Conservation (phyloP, 1,284 basidiomycete species). For the Moesziomyces parantarcticus region DNA sequence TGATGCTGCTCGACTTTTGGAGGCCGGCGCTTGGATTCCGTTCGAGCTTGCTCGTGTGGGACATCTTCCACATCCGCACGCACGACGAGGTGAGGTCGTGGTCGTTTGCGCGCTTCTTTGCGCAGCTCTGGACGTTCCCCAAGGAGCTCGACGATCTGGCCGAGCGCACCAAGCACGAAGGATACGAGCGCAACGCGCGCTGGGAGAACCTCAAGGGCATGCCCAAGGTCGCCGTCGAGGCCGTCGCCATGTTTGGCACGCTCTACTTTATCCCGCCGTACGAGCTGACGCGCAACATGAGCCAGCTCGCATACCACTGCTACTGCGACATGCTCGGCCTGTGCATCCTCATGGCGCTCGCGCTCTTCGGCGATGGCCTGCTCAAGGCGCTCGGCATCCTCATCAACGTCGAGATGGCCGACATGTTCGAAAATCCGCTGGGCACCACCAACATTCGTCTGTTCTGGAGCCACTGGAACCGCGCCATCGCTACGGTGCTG, state of each 20-base stretch:
- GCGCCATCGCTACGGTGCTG: constrained; percentile 64
- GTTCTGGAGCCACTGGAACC: constrained; percentile 68
- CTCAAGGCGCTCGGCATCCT: constrained; percentile 60
- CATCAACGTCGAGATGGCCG: constrained; percentile 62
- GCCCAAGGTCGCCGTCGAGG: constrained; percentile 54
- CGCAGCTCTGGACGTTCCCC: constrained; percentile 66
- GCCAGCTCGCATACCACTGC: constrained; percentile 56
- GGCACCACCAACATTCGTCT: constrained; percentile 64
- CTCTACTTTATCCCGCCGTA: constrained; percentile 63
- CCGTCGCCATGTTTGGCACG: constrained; percentile 40
- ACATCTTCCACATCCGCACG: constrained; percentile 63
- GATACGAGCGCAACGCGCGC: constrained; percentile 51
- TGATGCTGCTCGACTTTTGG: constrained; percentile 64
- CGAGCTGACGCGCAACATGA: constrained; percentile 54
- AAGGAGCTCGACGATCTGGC: constrained; percentile 58
- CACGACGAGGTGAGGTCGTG: constrained; percentile 58
- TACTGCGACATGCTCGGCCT: constrained; percentile 58
- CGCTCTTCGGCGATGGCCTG: constrained; percentile 59
- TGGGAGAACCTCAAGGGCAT: constrained; percentile 56
- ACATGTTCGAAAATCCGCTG: constrained; percentile 66
- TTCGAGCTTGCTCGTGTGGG: constrained; percentile 62
- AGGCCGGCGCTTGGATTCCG: constrained; percentile 65
- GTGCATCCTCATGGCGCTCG: constrained; percentile 59
- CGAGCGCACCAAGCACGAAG: constrained; percentile 51
- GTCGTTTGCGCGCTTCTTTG: constrained; percentile 55